phyloP scores from a whole-genome alignment of 2,329 filamentous ascomycete genomes.

The Calonectria leucothoes region DNA sequence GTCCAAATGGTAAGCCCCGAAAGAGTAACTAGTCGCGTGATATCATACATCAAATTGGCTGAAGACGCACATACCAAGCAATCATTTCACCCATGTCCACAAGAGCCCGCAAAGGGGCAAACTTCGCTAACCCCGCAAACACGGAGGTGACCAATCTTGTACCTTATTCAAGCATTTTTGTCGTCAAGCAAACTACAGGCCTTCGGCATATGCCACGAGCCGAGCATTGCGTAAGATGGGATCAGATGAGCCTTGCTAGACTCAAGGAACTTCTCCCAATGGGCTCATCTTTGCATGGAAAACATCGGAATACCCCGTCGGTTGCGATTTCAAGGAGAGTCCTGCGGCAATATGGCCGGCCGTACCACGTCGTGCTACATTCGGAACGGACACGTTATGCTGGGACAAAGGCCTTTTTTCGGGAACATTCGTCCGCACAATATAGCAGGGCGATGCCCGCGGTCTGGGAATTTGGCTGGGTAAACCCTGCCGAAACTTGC shows the following conservation, averaged over 20 bases:
- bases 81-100: too few relatives aligned
- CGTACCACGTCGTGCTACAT: neutral
- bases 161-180: neutral
- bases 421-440: neutral
- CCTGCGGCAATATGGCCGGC: neutral
- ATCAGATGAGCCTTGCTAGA: neutral
- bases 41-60: too few relatives aligned
- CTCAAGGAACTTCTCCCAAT: neutral
- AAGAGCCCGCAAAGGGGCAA: too few relatives aligned
- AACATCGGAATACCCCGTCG: neutral
- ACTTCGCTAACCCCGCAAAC: too few relatives aligned
- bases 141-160: too few relatives aligned
- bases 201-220: neutral
- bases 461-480: neutral
- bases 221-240: neutral
- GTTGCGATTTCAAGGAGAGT: neutral
- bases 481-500: neutral
- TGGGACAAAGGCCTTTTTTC: too few relatives aligned
- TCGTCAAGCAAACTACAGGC: too few relatives aligned
- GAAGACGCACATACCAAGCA: too few relatives aligned
- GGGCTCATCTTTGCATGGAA: neutral
- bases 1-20: too few relatives aligned
- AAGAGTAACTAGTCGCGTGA: too few relatives aligned
- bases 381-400: neutral
- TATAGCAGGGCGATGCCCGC: neutral